Evolutionary conservation across 768 basidiomycete species (phyloP), one percentile per base, ranked within the genome.

Genomic region (Pulveroboletus sp.): DNA sequence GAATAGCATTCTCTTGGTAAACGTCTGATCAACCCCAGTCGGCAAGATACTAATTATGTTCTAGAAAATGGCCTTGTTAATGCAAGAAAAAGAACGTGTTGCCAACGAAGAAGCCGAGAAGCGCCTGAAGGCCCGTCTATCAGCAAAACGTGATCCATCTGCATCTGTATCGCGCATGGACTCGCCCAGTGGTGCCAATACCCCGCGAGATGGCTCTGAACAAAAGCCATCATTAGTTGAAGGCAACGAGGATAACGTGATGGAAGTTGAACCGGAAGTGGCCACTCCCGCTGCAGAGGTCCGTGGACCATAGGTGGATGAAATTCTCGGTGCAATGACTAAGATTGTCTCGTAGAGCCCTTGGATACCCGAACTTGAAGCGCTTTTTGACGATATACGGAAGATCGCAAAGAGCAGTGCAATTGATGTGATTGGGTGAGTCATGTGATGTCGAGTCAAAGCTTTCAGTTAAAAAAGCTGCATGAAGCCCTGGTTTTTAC

Each of bases 401-500:
- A 80, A 77, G 56, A 76, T 93, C 31, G 79, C 88, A 3, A 89
- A 92, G 27, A 74, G 75, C 14, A 80, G 73, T 57, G 80, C 78
- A 8, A 76, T 72, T 47, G 79, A 85, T 32, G 69, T 83, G 36
- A 81, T 94, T 57, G 86, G 88, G 86, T 93, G 67, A 47, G 86
- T 66, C 18, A 42, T 49, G 28, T 42, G 46, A 35, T 36, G 26
- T 54, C 27, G 8, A 53, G 42, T 17, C 46, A 46, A 28, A 14
- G 21, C 44, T 33, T 46, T 49, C 47, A 17, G 21, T 43, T 56
- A 47, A 51, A 36, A 33, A 14, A n/a, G 7, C 33, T 47, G 39
- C 26, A 57, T 44, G 1, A 32, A 96, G 95, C 4, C 85, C 93
- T 27, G 88, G 84, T 3, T 98, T 99, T 71, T 97, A 93, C 62